Evolutionary conservation across 495 filamentous ascomycete genomes (phyloP), one percentile per base, ranked within the genome.

Genomic region (Aspergillus bertholletiae): DNA sequence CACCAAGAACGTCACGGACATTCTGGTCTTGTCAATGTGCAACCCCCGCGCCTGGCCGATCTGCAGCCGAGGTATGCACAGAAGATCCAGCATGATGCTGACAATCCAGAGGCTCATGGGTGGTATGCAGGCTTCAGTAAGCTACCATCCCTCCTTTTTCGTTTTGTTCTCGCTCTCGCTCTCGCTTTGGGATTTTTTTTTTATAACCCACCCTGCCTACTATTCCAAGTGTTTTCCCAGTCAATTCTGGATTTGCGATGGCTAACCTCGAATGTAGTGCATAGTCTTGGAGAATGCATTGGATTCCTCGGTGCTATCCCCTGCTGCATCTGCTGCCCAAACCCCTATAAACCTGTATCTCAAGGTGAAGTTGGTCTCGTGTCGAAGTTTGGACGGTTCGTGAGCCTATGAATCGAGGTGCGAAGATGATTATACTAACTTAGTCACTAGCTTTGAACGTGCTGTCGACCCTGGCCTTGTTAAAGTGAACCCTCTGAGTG

Each of bases 391-490:
- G 94, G 94, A 68, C 89, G 90, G 65, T 78, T 55, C 32, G 74
- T 70, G 39, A 21, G 21, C 24, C 21, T 21, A 22, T 9, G 11
- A 24, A 23, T 46, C 7, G 32, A 15, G 7, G 11, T 6, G 18
- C 23, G 15, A 7, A 34, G 26, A 28, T 37, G 23, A 32, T 13
- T n/a, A 11, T n/a, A 22, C 57, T 63, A 49, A 63, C 26, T 26
- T 30, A 11, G 20, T 24, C 46, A 7, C 12, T 55, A 78, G 74
- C 44, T 97, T 98, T 76, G 90, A 95, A 70, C 89, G 92, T 61
- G 89, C 94, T 23, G 94, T 99, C 51, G 94, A 99, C 73, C 94
- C 94, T 22, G 94, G 94, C 70, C 84, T 99, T 26, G 92, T 97
- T 67, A 96, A 96, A 79, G 84, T 99, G 76, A 99, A 99, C 76